These are phyloP conservation scores for Persicaria maculosa DNA, from an alignment of 148 eudicot genomes.

Conservation along the genomic window DNA sequence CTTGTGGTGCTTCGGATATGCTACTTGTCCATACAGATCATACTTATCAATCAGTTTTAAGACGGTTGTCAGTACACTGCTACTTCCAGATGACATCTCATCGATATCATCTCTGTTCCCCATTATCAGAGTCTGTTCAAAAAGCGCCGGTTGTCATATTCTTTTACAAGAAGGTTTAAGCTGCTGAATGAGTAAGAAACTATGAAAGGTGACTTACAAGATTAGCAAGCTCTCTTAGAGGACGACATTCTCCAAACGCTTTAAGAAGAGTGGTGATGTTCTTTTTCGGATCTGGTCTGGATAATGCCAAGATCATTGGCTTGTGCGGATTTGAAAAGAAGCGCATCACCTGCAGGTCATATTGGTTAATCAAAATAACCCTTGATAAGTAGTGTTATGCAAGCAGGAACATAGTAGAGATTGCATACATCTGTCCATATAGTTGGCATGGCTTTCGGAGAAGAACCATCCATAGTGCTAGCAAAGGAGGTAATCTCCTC, in stretches of 20 bases:
- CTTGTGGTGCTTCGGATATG: conserved; percentile 73
- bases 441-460: conserved; percentile 50
- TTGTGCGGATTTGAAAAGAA: conserved; percentile 73
- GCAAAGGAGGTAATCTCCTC: conserved; percentile 48
- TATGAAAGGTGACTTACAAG: conserved; percentile 34
- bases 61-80: conserved; percentile 54
- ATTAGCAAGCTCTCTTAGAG: conserved; percentile 67
- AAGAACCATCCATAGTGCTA: conserved; percentile 34
- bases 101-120: conserved; percentile 81
- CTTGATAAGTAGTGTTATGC: neutral
- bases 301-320: conserved; percentile 70
- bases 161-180: neutral
- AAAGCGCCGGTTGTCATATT: neutral
- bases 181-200: neutral
- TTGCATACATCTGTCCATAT: conserved; percentile 57
- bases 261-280: conserved; percentile 67
- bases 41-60: conserved; percentile 59
- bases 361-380: neutral
- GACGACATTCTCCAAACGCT: conserved; percentile 76
- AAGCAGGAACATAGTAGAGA: neutral
- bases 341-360: conserved; percentile 50
- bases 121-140: conserved; percentile 60
- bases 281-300: conserved; percentile 78
- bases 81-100: conserved; percentile 62
- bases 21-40: conserved; percentile 73